Percentiles rank a stretch among this genome's conserved stretches.
Evolutionary conservation across 768 basidiomycete species (phyloP).

Genomic region (Pleurotus tuber-regium): DNA sequence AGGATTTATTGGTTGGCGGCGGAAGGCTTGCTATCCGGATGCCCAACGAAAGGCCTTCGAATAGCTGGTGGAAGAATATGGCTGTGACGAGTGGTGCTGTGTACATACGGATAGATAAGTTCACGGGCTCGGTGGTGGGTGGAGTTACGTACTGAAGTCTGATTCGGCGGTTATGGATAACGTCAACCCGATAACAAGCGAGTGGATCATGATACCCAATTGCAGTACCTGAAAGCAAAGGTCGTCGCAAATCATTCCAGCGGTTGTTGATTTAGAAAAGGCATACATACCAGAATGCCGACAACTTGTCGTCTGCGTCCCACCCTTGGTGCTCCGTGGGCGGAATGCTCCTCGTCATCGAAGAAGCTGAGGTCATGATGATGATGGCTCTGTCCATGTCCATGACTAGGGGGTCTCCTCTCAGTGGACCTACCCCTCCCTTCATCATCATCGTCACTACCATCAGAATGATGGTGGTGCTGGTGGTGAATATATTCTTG

Average conservation of each 20-base stretch:
- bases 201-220: conserved; percentile 83
- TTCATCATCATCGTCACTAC: background rate
- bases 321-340: conserved; percentile 28
- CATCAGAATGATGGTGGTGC: too few species aligned
- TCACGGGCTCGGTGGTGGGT: background rate
- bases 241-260: background rate
- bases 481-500: background rate
- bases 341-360: conserved; percentile 13
- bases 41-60: conserved; percentile 81
- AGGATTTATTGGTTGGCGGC: conserved; percentile 19
- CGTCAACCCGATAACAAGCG: conserved; percentile 77
- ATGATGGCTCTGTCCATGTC: background rate
- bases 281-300: conserved; percentile 60
- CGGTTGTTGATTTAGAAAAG: background rate
- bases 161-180: conserved; percentile 62
- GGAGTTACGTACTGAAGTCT: conserved; percentile 60
- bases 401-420: background rate
- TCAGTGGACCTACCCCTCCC: conserved; percentile 2
- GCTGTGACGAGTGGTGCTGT: conserved; percentile 72
- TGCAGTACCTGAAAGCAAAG: conserved; percentile 65
- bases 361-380: background rate
- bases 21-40: conserved; percentile 75
- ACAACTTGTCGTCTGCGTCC: conserved; percentile 66
- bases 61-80: conserved; percentile 79
- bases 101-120: background rate